A percentile compares a stretch with the other conserved stretches of the same genome.
Evolutionary conservation across 257 asterid species (phyloP).

Genomic region (Anisodus tanguticus): DNA sequence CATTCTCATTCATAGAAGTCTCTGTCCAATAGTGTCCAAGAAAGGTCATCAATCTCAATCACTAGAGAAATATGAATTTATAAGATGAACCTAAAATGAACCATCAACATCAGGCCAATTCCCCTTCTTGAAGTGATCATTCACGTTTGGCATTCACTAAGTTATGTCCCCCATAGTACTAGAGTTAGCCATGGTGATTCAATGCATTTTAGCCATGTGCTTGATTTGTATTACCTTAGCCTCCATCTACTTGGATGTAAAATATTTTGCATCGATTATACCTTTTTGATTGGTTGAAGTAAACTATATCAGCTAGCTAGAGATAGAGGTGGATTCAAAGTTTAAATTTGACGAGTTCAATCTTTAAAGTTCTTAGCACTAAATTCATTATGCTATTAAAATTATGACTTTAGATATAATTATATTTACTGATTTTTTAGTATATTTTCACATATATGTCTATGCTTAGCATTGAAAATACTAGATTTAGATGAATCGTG

Average conservation of each 20-base stretch:
- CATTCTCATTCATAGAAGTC: neutral
- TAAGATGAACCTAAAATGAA: neutral
- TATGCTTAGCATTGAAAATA: too few species aligned
- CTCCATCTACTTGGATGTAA: neutral
- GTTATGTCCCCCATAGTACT: conserved; percentile 8
- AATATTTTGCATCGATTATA: neutral
- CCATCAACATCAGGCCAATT: neutral
- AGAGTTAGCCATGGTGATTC: neutral
- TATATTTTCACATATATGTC: too few species aligned
- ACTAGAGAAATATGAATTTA: neutral
- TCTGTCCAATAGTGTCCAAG: neutral
- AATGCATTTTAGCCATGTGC: too few species aligned
- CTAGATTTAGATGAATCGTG: too few species aligned
- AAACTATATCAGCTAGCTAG: too few species aligned
- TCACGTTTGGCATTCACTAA: conserved; percentile 9
- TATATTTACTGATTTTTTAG: too few species aligned
- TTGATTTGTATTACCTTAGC: too few species aligned
- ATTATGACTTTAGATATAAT: too few species aligned
- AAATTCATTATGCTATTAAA: too few species aligned
- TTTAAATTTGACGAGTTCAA: too few species aligned
- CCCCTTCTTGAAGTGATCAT: neutral
- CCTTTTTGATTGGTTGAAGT: neutral
- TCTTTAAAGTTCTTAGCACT: too few species aligned
- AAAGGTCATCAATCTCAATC: neutral
- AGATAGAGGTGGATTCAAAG: too few species aligned